Evolutionary conservation across 441 rosid species (phyloP), one percentile per base, ranked within the genome.

Genomic region (Arabidopsis hybrid): DNA sequence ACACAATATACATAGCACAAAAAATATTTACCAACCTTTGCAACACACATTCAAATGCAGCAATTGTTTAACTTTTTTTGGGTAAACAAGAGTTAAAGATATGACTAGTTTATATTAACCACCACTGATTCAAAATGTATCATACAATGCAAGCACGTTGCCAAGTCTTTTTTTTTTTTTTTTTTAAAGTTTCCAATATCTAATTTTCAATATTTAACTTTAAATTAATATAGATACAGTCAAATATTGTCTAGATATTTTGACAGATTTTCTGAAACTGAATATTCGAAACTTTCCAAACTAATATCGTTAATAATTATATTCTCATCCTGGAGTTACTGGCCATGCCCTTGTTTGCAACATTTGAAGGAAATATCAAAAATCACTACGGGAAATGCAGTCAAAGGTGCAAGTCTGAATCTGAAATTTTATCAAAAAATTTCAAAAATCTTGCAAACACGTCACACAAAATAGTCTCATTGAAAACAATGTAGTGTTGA

Each of bases 281-380:
- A 51, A 61, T 31, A 18, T 18, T 35, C 35, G 39, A 53, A 62
- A 62, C 13, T 62, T 71, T 62, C 29, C 63, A 52, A 62, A 62
- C 60, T 3, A 61, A 31, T 13, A 43, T 43, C 16, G 47, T 43
- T 13, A 43, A 43, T 43, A 13, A 12, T 29, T 29, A 29, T 29
- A 29, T 29, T 29, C 0, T 29, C 4, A 29, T 29, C 32, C 5
- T 29, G 3, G 32, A 29, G 32, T 29, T 29, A 4, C 4, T 29
- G 32, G 5, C 3, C 32, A 29, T 29, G 3, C 32, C 32, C 32
- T 21, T 21, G 26, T 21, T 21, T 29, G 32, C 5, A 29, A 29
- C 32, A 29, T 2, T 29, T 2, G 32, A 21, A 35, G 7, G 8
- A 36, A 8, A 36, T 2, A 36, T 36, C 39, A 36, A 36, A 8